Evolutionary conservation across 805 yeast genomes (phyloP), one percentile per base, ranked within the genome.

Genomic region (Tetrapisispora phaffii): DNA sequence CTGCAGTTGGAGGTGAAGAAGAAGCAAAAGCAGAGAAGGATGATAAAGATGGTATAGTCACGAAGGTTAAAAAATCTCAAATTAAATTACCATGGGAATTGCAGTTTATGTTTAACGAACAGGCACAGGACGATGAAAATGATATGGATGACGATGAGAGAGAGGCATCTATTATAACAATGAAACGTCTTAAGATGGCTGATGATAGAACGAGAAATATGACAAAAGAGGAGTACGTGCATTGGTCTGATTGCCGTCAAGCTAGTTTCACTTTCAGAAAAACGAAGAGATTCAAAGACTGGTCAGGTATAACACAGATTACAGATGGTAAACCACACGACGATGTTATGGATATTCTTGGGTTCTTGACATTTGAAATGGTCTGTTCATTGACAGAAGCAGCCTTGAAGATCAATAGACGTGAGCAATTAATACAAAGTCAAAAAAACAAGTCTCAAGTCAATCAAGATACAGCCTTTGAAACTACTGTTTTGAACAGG

Each of bases 181-280:
- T 87, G 62, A 87, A 88, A 62, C 71, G 97, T 47, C 73, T 93
- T 52, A 87, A 88, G 57, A 80, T 78, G 64, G 97, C 97, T 4
- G 98, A 93, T 65, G 96, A 93, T 42, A 73, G 98, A 50, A 93
- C 98, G 0, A 77, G 73, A 51, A 76, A 82, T 53, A 93, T 93
- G 98, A 93, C 98, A 0, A 83, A 80, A 58, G 96, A 93, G 56
- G 98, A 93, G 60, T 93, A 93, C 58, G 98, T 89, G 16, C 98
- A 93, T 62, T 93, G 97, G 97, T 85, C 96, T 12, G 98, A 93
- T 59, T 93, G 98, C 66, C 77, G 98, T 50, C 98, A 93, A 63
- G 97, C 97, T 1, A 82, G 94, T 47, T 93, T 93, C 62, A 93
- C 98, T 1, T 93, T 88, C 57, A 75, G 97, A 54, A 93, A 93